Base-by-base conservation (phyloP, 768 basidiomycete species). In the Clathrus columnatus region DNA sequence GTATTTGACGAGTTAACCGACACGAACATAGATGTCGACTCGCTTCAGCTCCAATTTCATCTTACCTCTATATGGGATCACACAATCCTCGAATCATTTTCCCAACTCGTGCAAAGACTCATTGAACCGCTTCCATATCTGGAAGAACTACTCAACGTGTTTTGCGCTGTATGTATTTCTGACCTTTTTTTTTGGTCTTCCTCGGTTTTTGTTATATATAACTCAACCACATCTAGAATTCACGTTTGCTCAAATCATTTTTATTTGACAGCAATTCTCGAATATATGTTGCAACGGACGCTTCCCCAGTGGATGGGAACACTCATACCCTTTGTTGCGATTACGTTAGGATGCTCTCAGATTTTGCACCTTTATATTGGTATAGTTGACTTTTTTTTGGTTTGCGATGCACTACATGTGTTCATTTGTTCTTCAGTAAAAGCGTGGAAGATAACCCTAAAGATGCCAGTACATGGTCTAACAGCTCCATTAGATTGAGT, bases 51-150 rank as follows among this genome's bases (percentile, higher is more conserved):
- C 59, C 89, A 88, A 63, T 95, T 93, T 64, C 82, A 93, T 68
- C 77, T 97, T 54, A 97, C 95, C 1, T 92, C 90, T 0, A 87
- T 96, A 21, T 91, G 93, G 64, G 92, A 98, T 66, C 88, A 93
- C 61, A 84, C 91, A 1, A 74, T 95, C 24, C 87, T 89, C 65
- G 91, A 95, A 62, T 92, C 93, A 0, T 91, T 96, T 70, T 94
- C 92, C 5, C 82, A 82, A 44, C 88, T 94, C 42, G 70, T 96
- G 20, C 91, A 95, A 66, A 90, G 87, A 62, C 75, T 93, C 29
- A 83, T 93, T 55, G 86, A 87, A 7, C 85, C 88, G 10, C 71
- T 95, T 29, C 88, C 88, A 1, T 88, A 84, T 64, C 75, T 96
- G 4, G 94, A 98, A 67, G 86, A 86, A 48, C 71, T 97, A 42